Conservation (phyloP, 192 early-diverging fungal genomes). For the Entomortierella chlamydospora region DNA sequence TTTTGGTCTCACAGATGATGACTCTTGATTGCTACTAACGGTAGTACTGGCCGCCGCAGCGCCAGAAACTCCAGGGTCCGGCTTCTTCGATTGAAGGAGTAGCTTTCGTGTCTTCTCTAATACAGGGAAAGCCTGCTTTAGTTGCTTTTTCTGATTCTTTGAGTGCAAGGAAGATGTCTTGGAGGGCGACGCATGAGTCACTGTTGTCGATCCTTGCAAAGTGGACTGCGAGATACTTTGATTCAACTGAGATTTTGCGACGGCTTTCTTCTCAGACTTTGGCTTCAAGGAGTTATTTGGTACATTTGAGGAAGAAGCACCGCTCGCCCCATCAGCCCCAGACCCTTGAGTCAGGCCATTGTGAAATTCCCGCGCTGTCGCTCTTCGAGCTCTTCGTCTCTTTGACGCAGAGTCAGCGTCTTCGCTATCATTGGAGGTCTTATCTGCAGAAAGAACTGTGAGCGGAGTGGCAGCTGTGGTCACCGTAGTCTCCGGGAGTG, state of each 20-base stretch:
- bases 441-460: too few species aligned
- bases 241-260: background rate
- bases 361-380: background rate
- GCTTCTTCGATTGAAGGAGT: slow-evolving; percentile 4
- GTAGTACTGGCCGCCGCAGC: background rate
- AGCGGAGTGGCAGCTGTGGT: background rate
- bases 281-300: background rate
- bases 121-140: slow-evolving; percentile 2
- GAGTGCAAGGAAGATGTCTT: too few species aligned
- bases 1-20: background rate
- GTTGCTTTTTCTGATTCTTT: background rate
- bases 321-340: background rate
- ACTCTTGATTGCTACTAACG: background rate
- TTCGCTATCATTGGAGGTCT: background rate
- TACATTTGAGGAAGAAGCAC: background rate
- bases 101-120: slow-evolving; percentile 17
- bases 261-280: background rate
- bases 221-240: background rate
- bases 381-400: background rate
- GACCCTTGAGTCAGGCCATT: background rate
- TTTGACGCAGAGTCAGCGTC: background rate
- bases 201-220: too few species aligned
- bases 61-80: background rate
- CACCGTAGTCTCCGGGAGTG: background rate
- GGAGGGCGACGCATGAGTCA: too few species aligned